Evolutionary conservation across 371 early-diverging fungal genomes (phyloP).

Genomic region (Apophysomyces variabilis): DNA sequence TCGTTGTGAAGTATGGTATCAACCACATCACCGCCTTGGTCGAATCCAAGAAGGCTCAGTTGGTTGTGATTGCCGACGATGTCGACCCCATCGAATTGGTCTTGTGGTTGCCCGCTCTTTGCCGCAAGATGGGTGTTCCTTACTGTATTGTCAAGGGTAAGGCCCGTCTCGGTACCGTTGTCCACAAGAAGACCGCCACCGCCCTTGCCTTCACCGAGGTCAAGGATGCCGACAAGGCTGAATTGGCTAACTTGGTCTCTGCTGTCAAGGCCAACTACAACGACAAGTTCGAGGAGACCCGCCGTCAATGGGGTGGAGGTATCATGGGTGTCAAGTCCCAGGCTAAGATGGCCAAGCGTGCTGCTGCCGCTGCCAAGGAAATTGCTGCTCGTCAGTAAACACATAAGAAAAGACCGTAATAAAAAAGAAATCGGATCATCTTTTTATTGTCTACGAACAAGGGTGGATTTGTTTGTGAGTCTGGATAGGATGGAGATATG

Average conservation of each 20-base stretch:
- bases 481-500: too few relatives aligned
- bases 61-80: slow-evolving; percentile 99
- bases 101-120: slow-evolving; percentile 99
- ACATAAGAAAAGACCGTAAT: not conserved
- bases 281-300: slow-evolving; percentile 92
- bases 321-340: slow-evolving; percentile 94
- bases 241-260: slow-evolving; percentile 86
- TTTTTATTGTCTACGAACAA: not conserved
- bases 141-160: slow-evolving; percentile 99
- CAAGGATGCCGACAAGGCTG: slow-evolving; percentile 94
- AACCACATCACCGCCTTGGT: slow-evolving; percentile 99
- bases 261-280: slow-evolving; percentile 93
- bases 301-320: slow-evolving; percentile 97
- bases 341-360: slow-evolving; percentile 82
- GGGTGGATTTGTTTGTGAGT: too few relatives aligned
- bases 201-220: slow-evolving; percentile 96
- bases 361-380: slow-evolving; percentile 72
- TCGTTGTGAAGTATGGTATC: slow-evolving; percentile 98
- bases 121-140: slow-evolving; percentile 99
- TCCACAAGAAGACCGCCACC: slow-evolving; percentile 99
- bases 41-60: slow-evolving; percentile 98
- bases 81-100: slow-evolving; percentile 99
- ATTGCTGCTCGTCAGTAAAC: slow-evolving; percentile 58
- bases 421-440: not conserved
- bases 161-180: slow-evolving; percentile 96